These are phyloP conservation scores for Mrakia frigida DNA, from an alignment of 768 basidiomycete genomes.

Conservation along the genomic window DNA sequence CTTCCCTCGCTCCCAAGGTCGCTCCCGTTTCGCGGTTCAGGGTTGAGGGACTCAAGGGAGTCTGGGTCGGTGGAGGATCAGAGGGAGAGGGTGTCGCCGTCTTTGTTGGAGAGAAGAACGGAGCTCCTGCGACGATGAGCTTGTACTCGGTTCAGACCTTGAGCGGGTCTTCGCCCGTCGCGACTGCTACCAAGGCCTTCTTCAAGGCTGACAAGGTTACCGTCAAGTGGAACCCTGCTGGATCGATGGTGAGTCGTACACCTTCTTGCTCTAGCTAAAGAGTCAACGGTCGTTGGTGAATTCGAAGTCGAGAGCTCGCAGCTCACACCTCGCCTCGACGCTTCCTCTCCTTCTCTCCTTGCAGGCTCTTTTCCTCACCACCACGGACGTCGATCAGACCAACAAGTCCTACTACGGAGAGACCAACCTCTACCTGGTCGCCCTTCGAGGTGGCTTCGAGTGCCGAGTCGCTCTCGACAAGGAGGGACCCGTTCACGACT, in stretches of 20 bases:
- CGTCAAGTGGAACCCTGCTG: slow-evolving; percentile 94
- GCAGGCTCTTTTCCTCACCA: slow-evolving; percentile 67
- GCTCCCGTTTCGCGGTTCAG: slow-evolving; percentile 27
- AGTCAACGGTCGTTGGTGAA: background rate
- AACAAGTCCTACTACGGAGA: slow-evolving; percentile 99
- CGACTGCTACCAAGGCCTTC: slow-evolving; percentile 72
- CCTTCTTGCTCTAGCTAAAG: too few species aligned
- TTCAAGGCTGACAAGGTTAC: slow-evolving; percentile 89
- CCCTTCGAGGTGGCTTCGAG: slow-evolving; percentile 87
- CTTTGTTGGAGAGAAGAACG: slow-evolving; percentile 89
- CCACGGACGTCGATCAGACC: slow-evolving; percentile 93
- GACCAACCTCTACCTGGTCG: slow-evolving; percentile 88
- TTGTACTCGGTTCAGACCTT: slow-evolving; percentile 35
- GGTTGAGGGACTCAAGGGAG: slow-evolving; percentile 32
- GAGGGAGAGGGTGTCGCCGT: slow-evolving; percentile 57
- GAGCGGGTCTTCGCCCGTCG: slow-evolving; percentile 55
- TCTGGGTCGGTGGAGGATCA: slow-evolving; percentile 33
- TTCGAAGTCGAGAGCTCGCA: background rate
- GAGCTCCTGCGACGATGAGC: slow-evolving; percentile 45
- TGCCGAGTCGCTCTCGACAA: slow-evolving; percentile 79
- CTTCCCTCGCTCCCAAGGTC: slow-evolving; percentile 8
- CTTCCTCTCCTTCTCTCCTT: background rate
- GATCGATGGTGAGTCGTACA: slow-evolving; percentile 64
- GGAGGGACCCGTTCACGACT: slow-evolving; percentile 96
- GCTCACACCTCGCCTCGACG: background rate